phyloP scores from a whole-genome alignment of 139 green algal species.

The Yamagishiella unicocca region DNA sequence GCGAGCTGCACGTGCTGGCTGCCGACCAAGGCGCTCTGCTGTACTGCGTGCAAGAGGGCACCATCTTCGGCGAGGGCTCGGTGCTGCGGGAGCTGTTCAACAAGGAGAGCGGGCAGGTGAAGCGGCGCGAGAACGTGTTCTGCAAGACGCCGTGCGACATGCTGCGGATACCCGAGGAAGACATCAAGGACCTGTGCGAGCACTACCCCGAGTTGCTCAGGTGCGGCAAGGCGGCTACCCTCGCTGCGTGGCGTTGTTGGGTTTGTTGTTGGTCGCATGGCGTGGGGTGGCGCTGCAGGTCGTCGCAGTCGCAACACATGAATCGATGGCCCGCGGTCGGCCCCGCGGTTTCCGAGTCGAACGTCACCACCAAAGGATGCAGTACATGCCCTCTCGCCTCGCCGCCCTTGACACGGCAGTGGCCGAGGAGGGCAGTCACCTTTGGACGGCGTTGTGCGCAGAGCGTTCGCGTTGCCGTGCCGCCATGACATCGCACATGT shows the following conservation, averaged over 20 bases:
- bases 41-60: slow-evolving; percentile 59
- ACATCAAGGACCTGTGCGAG: slow-evolving; percentile 62
- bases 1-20: slow-evolving; percentile 63
- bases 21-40: slow-evolving; percentile 48
- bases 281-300: too few species aligned
- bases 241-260: neutral
- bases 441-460: neutral
- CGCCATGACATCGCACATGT: neutral
- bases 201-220: slow-evolving; percentile 59
- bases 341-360: too few species aligned
- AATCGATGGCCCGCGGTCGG: too few species aligned
- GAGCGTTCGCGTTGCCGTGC: neutral
- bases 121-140: slow-evolving; percentile 61
- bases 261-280: neutral
- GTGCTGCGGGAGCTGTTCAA: slow-evolving; percentile 48
- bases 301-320: too few species aligned
- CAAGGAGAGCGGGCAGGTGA: slow-evolving; percentile 46
- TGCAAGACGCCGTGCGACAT: slow-evolving; percentile 65
- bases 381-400: too few species aligned
- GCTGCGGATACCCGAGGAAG: slow-evolving; percentile 51
- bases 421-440: too few species aligned
- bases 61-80: slow-evolving; percentile 61
- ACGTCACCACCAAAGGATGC: too few species aligned
- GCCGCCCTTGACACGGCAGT: too few species aligned
- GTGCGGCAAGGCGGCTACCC: too few species aligned